Evolutionary conservation across 2,329 filamentous ascomycete genomes (phyloP), one percentile per base, ranked within the genome.

Genomic region (Graphilbum sp.): DNA sequence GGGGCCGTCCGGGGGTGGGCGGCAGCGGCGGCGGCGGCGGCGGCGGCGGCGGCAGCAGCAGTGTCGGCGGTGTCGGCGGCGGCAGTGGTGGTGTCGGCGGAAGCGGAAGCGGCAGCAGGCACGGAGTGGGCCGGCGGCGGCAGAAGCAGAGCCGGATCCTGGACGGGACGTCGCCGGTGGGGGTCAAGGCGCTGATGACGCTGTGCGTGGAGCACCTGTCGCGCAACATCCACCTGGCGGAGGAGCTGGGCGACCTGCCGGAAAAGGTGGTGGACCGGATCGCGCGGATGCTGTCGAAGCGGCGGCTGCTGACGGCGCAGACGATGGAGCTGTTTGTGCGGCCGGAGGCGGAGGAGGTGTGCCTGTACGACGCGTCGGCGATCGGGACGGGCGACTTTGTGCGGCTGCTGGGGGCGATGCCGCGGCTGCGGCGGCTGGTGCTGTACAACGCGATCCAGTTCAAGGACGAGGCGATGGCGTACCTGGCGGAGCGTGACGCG

Each of bases 381-480:
- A 68, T 96, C 11, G 69, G 72, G 35, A 69, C 72, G 2, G 72
- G 86, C 46, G 85, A 96, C 50, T 86, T 80, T 46, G 69, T 82
- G 35, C 72, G 77, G 45, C 83, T 94, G 32, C 86, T 95, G 44
- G 79, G 85, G 37, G 67, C 75, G 3, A 76, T 81, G 41, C 75
- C 82, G 0, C 66, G 65, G 6, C 61, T 94, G 38, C 73, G 73
- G 48, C 69, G 68, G 32, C 65, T 95, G 40, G 80, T 85, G 46
- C 61, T 93, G 11, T 75, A 80, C 35, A 88, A 87, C 50, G 84
- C 79, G n/a, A 82, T 90, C 36, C 87, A 94, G 52, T 79, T 95
- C 64, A 94, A 93, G 56, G 81, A 95, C 50, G 66, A 67, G 30
- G 80, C 86, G 32, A 69, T 95, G 56, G 72, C 84, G 37, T 94